Evolutionary conservation across 1,284 basidiomycete genomes (phyloP).

Genomic region (Athelia psychrophila): DNA sequence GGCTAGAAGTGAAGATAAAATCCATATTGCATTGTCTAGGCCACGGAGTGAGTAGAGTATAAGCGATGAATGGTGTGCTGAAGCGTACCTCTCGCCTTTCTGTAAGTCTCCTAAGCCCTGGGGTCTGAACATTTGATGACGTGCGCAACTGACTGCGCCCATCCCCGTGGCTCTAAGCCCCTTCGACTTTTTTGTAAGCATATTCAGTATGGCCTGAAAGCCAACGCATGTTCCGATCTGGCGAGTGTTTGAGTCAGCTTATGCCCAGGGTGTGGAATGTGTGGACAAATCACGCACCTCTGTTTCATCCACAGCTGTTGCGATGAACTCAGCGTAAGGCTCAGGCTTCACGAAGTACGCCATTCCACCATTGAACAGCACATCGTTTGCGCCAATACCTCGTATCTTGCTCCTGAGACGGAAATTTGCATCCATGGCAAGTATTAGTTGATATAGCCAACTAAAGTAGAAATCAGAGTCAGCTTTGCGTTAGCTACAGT

Average conservation of each 20-base stretch:
- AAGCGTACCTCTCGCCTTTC: constrained; percentile 9
- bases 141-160: not conserved
- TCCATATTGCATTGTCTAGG: constrained; percentile 19
- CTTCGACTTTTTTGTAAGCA: constrained; percentile 14
- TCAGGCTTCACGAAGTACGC: constrained; percentile 24
- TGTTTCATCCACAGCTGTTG: not conserved
- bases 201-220: not conserved
- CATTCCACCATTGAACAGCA: constrained; percentile 17
- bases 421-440: constrained; percentile 26
- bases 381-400: constrained; percentile 15
- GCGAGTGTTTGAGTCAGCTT: not conserved
- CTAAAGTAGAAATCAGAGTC: constrained; percentile 8
- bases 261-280: not conserved
- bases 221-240: constrained; percentile 13
- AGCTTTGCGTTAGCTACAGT: not conserved
- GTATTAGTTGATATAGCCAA: constrained; percentile 18
- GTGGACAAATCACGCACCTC: not conserved
- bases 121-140: constrained; percentile 4
- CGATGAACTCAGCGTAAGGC: constrained; percentile 16
- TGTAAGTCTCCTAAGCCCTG: constrained; percentile 12
- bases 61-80: not conserved
- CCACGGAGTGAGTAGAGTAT: not conserved
- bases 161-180: constrained; percentile 4
- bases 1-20: constrained; percentile 6
- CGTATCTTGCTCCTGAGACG: constrained; percentile 11